Base-by-base conservation (phyloP, 2,329 filamentous ascomycete genomes). In the Trichoderma hamatum region DNA sequence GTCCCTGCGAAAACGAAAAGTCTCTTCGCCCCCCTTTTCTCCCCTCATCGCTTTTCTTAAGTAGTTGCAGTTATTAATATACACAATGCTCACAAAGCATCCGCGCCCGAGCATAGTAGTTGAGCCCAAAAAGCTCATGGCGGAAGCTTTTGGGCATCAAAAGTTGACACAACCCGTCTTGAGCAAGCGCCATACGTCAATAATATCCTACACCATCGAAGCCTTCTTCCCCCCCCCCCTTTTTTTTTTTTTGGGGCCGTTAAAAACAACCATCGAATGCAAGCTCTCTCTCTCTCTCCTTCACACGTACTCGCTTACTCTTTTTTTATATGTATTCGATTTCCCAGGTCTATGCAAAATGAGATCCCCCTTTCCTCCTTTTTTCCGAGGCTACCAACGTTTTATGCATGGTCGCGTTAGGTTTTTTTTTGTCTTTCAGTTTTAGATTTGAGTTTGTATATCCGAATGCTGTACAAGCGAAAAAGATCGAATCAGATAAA, bases 221-320 rank as follows among this genome's bases (percentile, higher is more conserved):
- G 75, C 75, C 63, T 63, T 36, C 75, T 79, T 64, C 74, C 61
- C 63, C 32, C 74, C 79, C 78, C 77, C 34, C 54, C 54, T 26
- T 24, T n/a, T 55, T 34, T 14, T 14, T 43, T 39, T 39, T 39
- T 6, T 43, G 39, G 5, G 34, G 19, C 16, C 4, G 36, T 46
- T 24, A 14, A 19, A 32, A 34, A 46, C 52, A 52, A 80, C 78
- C 78, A 72, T 72, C 75, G 70, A 76, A 81, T 80, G 77, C 79
- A 74, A 59, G 70, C 72, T 73, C 70, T 71, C 69, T 43, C 67
- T 43, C 9, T 30, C 30, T 7, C 5, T 13, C 28, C 32, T 34
- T 56, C 19, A 43, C 7, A 43, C 16, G 46, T 34, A 32, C 21
- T 56, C 21, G 24, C 24, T 26, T 10, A 34, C 28, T 60, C 28